Base-by-base conservation (phyloP, 1,284 basidiomycete species). In the Tranzscheliella williamsii region DNA sequence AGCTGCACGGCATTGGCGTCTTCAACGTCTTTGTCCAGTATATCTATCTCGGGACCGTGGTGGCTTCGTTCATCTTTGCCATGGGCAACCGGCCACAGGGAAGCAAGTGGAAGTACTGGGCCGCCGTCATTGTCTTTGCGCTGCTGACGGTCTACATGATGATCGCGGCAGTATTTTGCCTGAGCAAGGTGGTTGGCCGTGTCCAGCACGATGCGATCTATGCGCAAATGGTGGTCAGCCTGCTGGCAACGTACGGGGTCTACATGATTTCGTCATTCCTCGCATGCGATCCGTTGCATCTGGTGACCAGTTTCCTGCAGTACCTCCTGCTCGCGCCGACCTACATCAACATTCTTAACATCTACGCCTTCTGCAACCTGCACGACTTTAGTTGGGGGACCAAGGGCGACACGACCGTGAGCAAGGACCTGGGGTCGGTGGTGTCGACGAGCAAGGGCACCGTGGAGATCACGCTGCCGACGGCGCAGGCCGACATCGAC, bases 51-150 rank as follows among this genome's bases (percentile, higher is more conserved):
- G 89, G 88, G 2, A 84, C 91, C 27, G 83, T 96, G 15, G 83
- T 93, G 15, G 87, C 89, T 0, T 89, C 87, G 68, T 96, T 98
- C 82, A 82, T 97, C 16, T 89, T 98, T 77, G 89, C 91, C 0
- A 93, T 98, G 89, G 94, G 95, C 4, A 98, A 97, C 78, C 87
- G 91, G 57, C 94, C 94, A 1, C 85, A 87, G 79, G 87, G 90
- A 84, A 90, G 89, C 1, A 84, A 84, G 62, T 86, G 85, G 83
- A 95, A 95, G 81, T 96, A 95, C 80, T 86, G 86, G 70, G 80
- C 86, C 3, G 86, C 87, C 1, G 86, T 90, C 7, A 84, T 88
- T 42, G 81, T 88, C 48, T 85, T 95, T 57, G 88, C 88, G 6
- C 53, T 87, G 5, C 78, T 94, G 29, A 93, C 92, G 80, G 75